Percentiles rank a stretch among this genome's conserved stretches.
Conservation (phyloP, 768 basidiomycete species). For the Baorangia bicolor region DNA sequence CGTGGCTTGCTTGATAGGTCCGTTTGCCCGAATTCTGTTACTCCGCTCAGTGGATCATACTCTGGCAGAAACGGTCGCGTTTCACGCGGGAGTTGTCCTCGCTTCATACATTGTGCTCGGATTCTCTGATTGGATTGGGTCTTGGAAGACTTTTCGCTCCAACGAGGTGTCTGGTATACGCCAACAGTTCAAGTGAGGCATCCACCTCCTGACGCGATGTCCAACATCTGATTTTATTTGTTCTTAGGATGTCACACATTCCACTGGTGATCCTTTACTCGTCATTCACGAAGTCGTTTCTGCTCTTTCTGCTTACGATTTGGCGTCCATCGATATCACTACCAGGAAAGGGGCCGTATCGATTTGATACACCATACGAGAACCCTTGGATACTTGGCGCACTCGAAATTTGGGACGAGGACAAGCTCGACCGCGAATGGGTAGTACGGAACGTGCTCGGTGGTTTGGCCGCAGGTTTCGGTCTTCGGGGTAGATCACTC, state of each 20-base stretch:
- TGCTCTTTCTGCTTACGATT: slow-evolving; percentile 78
- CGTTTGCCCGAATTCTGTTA: slow-evolving; percentile 3
- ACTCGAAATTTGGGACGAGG: slow-evolving; percentile 64
- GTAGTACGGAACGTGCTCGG: slow-evolving; percentile 79
- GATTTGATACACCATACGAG: slow-evolving; percentile 28
- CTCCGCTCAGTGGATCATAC: not conserved
- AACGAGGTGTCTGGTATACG: slow-evolving; percentile 48
- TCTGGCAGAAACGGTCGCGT: slow-evolving; percentile 67
- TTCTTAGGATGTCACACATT: slow-evolving; percentile 62
- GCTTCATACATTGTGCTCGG: slow-evolving; percentile 55
- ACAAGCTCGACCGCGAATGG: slow-evolving; percentile 79
- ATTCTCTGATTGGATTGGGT: slow-evolving; percentile 37
- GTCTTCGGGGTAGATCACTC: slow-evolving; percentile 60
- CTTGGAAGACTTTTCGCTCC: slow-evolving; percentile 22
- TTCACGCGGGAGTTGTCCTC: slow-evolving; percentile 64
- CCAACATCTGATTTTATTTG: not conserved
- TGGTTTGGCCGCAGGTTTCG: slow-evolving; percentile 86
- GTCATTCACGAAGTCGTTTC: slow-evolving; percentile 79
- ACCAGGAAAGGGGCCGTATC: slow-evolving; percentile 20
- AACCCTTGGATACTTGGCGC: slow-evolving; percentile 39
- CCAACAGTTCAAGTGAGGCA: slow-evolving; percentile 57
- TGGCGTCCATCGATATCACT: slow-evolving; percentile 55
- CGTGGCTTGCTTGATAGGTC: slow-evolving; percentile 64
- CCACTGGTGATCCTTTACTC: slow-evolving; percentile 82
- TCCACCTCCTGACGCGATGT: too few relatives aligned